These are phyloP conservation scores for Lycium barbarum DNA, from an alignment of 257 asterid species.

Conservation along the genomic window DNA sequence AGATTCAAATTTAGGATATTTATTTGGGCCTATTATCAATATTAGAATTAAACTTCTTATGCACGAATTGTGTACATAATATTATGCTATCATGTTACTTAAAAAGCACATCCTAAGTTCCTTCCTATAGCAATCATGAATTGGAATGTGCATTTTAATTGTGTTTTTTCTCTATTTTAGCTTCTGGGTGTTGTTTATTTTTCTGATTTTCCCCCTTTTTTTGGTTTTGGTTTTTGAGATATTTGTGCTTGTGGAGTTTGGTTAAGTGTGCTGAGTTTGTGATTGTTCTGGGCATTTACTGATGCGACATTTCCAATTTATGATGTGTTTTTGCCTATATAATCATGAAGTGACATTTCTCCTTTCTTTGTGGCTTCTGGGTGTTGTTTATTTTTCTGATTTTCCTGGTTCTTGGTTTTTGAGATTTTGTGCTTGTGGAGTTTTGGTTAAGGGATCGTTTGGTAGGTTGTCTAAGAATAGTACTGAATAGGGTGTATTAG, in stretches of 20 bases:
- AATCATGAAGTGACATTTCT: background rate
- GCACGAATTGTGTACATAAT: no score
- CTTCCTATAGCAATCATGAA: no score
- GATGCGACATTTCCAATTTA: background rate
- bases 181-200: no score
- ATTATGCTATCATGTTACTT: no score
- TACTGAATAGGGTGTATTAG: no score
- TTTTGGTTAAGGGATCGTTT: background rate
- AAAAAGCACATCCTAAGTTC: no score
- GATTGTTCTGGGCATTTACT: background rate
- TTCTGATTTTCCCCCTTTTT: no score
- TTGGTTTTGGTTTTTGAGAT: background rate
- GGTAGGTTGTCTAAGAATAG: no score
- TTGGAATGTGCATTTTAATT: constrained; percentile 12
- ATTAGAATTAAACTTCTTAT: no score
- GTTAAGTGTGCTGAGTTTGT: background rate
- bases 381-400: background rate
- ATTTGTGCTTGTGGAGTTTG: background rate
- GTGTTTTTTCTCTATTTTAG: background rate
- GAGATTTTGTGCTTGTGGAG: background rate
- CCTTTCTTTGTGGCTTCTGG: background rate
- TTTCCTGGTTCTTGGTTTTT: background rate
- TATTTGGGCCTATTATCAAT: no score
- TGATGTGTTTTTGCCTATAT: background rate
- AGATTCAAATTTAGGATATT: no score